Conservation (phyloP, 2,329 filamentous ascomycete genomes). For the Alternaria postmessia region DNA sequence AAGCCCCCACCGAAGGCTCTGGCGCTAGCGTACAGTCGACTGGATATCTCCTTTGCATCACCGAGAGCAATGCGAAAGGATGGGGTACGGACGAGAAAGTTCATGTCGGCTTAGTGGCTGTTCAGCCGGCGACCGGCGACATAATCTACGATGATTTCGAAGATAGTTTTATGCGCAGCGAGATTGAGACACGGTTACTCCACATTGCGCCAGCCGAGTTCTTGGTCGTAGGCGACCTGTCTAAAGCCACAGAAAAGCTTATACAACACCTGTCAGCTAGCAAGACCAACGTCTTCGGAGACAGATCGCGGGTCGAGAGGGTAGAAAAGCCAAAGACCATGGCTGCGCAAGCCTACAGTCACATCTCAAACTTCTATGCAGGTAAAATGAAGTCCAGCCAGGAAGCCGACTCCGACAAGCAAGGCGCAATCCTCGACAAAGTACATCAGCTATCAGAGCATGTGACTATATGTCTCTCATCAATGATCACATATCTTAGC, state of each 20-base stretch:
- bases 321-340: conserved; percentile 79
- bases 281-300: conserved; percentile 89
- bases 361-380: conserved; percentile 93
- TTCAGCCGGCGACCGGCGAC: conserved; percentile 94
- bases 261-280: conserved; percentile 88
- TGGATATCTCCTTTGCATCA: conserved; percentile 93
- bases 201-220: conserved; percentile 98
- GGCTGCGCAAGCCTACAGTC: conserved; percentile 83
- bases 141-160: conserved; percentile 96
- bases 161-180: conserved; percentile 95
- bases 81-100: conserved; percentile 92
- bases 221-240: conserved; percentile 88
- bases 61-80: conserved; percentile 80
- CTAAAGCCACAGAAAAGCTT: conserved; percentile 90
- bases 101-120: conserved; percentile 87
- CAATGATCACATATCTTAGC: conserved; percentile 92
- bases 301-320: conserved; percentile 85
- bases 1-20: conserved; percentile 56
- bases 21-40: conserved; percentile 67
- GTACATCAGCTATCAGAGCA: conserved; percentile 84
- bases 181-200: conserved; percentile 92
- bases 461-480: conserved; percentile 90
- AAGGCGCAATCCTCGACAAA: conserved; percentile 76
- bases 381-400: conserved; percentile 72
- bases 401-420: conserved; percentile 44